Evolutionary conservation across 768 basidiomycete genomes (phyloP).

Genomic region (Obba rivulosa): DNA sequence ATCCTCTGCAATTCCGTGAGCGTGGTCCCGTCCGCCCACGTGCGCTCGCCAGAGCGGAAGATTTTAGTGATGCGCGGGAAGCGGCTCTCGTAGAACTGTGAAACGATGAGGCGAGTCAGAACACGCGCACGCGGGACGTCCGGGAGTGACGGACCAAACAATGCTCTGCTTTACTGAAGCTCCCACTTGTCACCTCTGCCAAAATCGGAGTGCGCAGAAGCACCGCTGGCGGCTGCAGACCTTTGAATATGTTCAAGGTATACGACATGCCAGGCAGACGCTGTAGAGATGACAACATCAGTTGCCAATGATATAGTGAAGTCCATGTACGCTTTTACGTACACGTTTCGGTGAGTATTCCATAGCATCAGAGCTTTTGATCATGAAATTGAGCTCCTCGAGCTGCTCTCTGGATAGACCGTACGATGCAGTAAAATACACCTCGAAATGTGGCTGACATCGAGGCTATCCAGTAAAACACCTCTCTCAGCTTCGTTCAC

Average conservation of each 20-base stretch:
- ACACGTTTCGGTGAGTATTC: conserved; percentile 23
- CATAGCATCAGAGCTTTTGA: conserved; percentile 42
- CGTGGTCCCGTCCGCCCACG: conserved; percentile 53
- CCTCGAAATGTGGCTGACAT: conserved; percentile 54
- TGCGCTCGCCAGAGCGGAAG: conserved; percentile 53
- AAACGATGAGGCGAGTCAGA: background rate
- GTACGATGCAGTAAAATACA: conserved; percentile 75
- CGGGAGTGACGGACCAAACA: conserved; percentile 38
- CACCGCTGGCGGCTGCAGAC: conserved; percentile 46
- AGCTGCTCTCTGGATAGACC: conserved; percentile 63
- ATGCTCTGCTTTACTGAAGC: conserved; percentile 66
- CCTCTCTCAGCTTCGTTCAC: background rate
- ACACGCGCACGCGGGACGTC: background rate
- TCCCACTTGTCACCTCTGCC: conserved; percentile 74
- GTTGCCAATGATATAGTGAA: background rate
- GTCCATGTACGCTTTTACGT: conserved; percentile 3
- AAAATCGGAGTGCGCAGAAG: conserved; percentile 60
- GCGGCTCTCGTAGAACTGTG: conserved; percentile 75
- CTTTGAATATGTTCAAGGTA: conserved; percentile 43
- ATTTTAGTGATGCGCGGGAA: conserved; percentile 78
- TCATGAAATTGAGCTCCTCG: conserved; percentile 66
- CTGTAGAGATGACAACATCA: conserved; percentile 8
- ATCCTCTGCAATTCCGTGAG: conserved; percentile 47
- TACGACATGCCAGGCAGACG: conserved; percentile 37
- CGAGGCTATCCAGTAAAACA: conserved; percentile 28